Evolutionary conservation across 208 protist species (phyloP).

Genomic region (Herpetomonas tarakana): DNA sequence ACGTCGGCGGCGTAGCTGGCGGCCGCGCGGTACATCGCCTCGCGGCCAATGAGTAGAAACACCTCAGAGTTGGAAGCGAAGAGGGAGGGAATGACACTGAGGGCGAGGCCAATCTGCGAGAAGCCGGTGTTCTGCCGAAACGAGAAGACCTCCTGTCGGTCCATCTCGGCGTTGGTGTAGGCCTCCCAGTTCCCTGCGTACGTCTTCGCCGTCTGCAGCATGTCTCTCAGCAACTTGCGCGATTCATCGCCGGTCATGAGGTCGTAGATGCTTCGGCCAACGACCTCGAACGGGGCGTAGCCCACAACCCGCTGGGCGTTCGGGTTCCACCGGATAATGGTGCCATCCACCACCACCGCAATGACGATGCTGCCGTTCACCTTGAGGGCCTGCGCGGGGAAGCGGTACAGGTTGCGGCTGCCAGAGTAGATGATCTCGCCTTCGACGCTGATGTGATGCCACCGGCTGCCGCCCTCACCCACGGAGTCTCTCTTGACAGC

Average conservation of each 20-base stretch:
- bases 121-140: constrained; percentile 69
- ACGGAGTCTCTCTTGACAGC: constrained; percentile 1
- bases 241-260: constrained; percentile 46
- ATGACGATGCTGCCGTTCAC: constrained; percentile 58
- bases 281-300: constrained; percentile 45
- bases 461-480: constrained; percentile 3
- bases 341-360: constrained; percentile 74
- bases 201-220: constrained; percentile 32
- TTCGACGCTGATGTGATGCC: constrained; percentile 31
- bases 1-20: constrained; percentile 76
- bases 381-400: constrained; percentile 50
- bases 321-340: constrained; percentile 86
- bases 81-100: constrained; percentile 74
- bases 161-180: constrained; percentile 45
- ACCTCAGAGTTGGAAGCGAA: constrained; percentile 49
- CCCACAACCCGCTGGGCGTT: constrained; percentile 56
- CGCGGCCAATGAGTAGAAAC: constrained; percentile 73
- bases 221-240: constrained; percentile 37
- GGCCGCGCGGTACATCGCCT: constrained; percentile 60
- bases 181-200: constrained; percentile 70
- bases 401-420: constrained; percentile 79
- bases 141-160: constrained; percentile 42
- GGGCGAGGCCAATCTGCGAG: constrained; percentile 53
- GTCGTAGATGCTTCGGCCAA: constrained; percentile 74
- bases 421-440: constrained; percentile 84